phyloP scores from a whole-genome alignment of 2,329 filamentous ascomycete genomes.

The Venturia effusa region DNA sequence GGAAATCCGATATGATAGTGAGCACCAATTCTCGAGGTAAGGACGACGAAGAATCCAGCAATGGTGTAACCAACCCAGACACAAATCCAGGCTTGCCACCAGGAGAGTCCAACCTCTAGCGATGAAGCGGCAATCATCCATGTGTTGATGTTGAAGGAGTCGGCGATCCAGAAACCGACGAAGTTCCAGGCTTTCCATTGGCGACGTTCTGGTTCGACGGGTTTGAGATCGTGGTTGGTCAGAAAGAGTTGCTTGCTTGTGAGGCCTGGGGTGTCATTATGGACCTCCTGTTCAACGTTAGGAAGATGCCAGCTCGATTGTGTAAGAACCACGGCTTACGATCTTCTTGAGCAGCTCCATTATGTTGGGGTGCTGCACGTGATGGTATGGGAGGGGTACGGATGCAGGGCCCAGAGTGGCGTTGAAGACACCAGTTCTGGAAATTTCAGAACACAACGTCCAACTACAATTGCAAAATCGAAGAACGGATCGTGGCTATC shows the following conservation, averaged over 20 bases:
- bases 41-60: constrained; percentile 19
- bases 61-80: constrained; percentile 22
- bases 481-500: neutral
- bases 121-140: constrained; percentile 25
- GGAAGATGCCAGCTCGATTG: neutral
- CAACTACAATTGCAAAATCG: neutral
- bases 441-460: neutral
- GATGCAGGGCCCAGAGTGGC: neutral
- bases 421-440: neutral
- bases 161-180: constrained; percentile 46
- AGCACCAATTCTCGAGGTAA: constrained; percentile 19
- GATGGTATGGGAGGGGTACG: neutral
- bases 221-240: constrained; percentile 70
- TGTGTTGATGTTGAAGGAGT: constrained; percentile 27
- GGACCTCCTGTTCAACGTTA: neutral
- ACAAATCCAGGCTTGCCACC: constrained; percentile 22
- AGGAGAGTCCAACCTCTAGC: constrained; percentile 18
- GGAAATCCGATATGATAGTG: constrained; percentile 21
- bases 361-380: neutral
- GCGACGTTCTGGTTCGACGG: constrained; percentile 67
- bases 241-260: constrained; percentile 75
- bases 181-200: constrained; percentile 86
- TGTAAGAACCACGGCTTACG: neutral
- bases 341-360: neutral
- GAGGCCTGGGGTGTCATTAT: constrained; percentile 29